Percentiles rank a stretch among this genome's conserved stretches.
phyloP scores from a whole-genome alignment of 169 alveolate species.

The Eimeria falciformis region DNA sequence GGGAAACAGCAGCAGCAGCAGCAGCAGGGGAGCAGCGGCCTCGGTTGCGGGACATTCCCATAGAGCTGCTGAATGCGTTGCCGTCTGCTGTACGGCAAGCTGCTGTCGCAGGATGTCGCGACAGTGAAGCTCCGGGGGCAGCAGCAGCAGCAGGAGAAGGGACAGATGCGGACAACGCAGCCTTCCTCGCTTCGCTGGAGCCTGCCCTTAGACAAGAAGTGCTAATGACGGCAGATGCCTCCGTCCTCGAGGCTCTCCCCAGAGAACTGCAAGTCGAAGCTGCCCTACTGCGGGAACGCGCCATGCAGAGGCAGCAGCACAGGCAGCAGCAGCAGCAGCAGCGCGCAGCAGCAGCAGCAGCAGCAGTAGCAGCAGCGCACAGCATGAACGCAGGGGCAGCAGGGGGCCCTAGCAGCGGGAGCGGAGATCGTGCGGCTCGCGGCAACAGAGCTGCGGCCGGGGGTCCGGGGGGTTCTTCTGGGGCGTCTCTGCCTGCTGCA shows the following conservation, averaged over 20 bases:
- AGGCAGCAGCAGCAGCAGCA: constrained; percentile 69
- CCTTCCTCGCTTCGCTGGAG: constrained; percentile 86
- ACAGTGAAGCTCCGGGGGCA: constrained; percentile 6
- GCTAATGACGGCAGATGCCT: constrained; percentile 85
- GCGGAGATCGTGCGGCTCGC: constrained; percentile 5
- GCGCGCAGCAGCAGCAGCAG: constrained; percentile 52
- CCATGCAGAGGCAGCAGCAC: constrained; percentile 63
- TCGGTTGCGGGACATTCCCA: constrained; percentile 54
- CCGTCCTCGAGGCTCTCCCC: constrained; percentile 84
- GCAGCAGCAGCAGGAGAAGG: constrained; percentile 54
- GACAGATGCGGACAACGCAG: constrained; percentile 84
- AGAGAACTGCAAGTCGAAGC: constrained; percentile 86
- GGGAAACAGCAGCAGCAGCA: constrained; percentile 47
- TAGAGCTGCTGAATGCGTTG: constrained; percentile 62
- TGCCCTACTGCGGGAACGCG: constrained; percentile 81
- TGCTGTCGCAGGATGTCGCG: constrained; percentile 72
- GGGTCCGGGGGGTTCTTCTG: constrained; percentile 1
- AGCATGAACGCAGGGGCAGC: constrained; percentile 2
- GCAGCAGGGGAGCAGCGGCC: constrained; percentile 55
- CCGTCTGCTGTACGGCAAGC: constrained; percentile 76
- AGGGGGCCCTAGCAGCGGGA: background rate
- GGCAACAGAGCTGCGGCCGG: constrained; percentile 15
- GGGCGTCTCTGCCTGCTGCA: constrained; percentile 35
- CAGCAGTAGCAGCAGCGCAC: background rate
- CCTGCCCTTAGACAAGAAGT: constrained; percentile 88